Base-by-base conservation (phyloP, 257 asterid genomes). In the Nicotiana sylvestris region DNA sequence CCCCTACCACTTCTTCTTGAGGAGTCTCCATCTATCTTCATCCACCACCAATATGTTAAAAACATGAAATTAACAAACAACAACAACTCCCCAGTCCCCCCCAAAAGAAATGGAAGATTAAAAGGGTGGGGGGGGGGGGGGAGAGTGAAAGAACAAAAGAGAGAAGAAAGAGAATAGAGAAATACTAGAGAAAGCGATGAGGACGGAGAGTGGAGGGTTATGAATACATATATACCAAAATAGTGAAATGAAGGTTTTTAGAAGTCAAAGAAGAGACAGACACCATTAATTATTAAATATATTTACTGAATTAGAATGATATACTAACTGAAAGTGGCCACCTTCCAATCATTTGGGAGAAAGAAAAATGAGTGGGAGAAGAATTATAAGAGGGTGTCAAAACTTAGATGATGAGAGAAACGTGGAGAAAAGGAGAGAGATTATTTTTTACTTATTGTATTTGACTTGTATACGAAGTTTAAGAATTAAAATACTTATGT, bases 121-220 rank as follows among this genome's bases (percentile, higher is more conserved):
- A 60, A 55, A 56, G 13, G 39, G 72, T n/a, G 21, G 85, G 76
- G 84, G 86, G 86, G 85, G 21, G 85, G 76, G 84, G 86, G 86
- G 85, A 78, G 80, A 80, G 81, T 68, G 77, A 81, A 83, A 69
- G 83, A 66, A 78, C 85, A 72, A 82, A 51, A 76, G 83, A 32
- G 58, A 84, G 55, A 84, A 84, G 85, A 69, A 84, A 84, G 85
- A 85, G 64, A 82, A 77, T 72, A 68, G 74, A 81, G 82, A 76
- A 13, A 66, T 15, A 66, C n/a, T 27, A 66, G 30, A 37, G 11
- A 79, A 62, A 29, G 9, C 62, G 60, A 39, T 79, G 46, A 13
- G 37, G 25, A 65, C 18, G 60, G 76, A 79, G 72, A 90, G 85
- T 66, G 61, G 37, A 61, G 58, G 43, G 78, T 46, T 49, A 29